These are phyloP conservation scores for Trichoderma aggressivum DNA, from an alignment of 2,329 filamentous ascomycete species.

Conservation along the genomic window DNA sequence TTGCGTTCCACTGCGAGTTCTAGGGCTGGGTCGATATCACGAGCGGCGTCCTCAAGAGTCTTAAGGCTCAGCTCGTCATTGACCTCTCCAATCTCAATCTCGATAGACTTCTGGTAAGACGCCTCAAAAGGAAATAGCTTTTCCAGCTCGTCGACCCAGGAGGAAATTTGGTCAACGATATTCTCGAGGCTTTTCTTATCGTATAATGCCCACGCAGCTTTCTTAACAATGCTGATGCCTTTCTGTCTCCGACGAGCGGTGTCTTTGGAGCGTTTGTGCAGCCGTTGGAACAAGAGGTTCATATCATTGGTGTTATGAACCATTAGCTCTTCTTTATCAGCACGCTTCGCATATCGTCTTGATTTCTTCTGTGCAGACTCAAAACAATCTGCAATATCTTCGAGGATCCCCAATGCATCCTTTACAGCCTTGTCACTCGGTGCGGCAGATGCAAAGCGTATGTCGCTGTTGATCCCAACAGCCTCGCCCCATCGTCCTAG, in stretches of 20 bases:
- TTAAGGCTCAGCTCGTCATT: not conserved
- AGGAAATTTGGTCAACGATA: not conserved
- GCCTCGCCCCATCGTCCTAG: not conserved
- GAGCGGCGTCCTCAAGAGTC: not conserved
- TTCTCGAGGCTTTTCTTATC: not conserved
- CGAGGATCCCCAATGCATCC: not conserved
- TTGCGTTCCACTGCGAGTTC: not conserved
- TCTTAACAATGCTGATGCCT: not conserved
- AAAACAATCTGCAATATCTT: not conserved
- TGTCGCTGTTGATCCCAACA: not conserved
- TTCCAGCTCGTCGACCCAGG: not conserved
- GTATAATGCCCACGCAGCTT: not conserved
- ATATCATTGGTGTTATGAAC: not conserved
- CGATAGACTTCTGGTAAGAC: not conserved
- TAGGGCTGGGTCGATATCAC: not conserved
- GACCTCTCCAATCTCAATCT: not conserved
- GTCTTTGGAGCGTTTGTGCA: not conserved
- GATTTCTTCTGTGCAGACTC: not conserved
- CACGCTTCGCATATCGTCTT: not conserved
- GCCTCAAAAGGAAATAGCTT: not conserved
- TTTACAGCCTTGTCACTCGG: not conserved
- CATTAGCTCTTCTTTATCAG: not conserved
- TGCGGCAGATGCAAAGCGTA: not conserved
- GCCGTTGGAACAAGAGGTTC: not conserved
- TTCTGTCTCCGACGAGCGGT: not conserved